Percentiles rank a stretch among this genome's conserved stretches.
phyloP scores from a whole-genome alignment of 192 early-diverging fungal species.

The Dissophora globulifera region DNA sequence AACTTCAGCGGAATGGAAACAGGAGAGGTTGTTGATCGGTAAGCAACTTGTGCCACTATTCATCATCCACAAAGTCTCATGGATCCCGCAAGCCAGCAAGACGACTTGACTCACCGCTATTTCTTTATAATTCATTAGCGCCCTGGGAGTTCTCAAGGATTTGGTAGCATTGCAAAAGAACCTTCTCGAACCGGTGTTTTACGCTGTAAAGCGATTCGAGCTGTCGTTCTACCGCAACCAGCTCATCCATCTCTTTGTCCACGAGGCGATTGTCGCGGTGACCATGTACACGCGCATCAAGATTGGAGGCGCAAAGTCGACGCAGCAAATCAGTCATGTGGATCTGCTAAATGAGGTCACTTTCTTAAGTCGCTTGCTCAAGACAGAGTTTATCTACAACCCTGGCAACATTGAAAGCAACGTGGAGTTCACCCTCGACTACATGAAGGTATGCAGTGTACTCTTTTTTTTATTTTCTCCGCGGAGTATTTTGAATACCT shows the following conservation, averaged over 20 bases:
- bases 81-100: too few relatives aligned
- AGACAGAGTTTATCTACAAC: constrained; percentile 84
- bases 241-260: constrained; percentile 59
- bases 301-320: constrained; percentile 75
- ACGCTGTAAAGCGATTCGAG: constrained; percentile 84
- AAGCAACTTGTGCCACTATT: constrained; percentile 12
- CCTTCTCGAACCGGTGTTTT: constrained; percentile 85
- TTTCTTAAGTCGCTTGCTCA: constrained; percentile 81
- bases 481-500: background rate
- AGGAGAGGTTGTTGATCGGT: constrained; percentile 79
- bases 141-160: constrained; percentile 76
- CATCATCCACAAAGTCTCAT: too few relatives aligned
- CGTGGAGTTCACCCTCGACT: constrained; percentile 66
- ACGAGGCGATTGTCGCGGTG: constrained; percentile 75
- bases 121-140: constrained; percentile 41
- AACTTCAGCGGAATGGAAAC: constrained; percentile 81
- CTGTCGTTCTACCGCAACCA: constrained; percentile 87
- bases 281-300: constrained; percentile 84
- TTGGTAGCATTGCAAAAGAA: constrained; percentile 79
- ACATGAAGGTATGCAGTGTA: constrained; percentile 54
- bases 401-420: constrained; percentile 77
- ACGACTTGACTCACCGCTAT: background rate
- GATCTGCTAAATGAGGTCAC: constrained; percentile 71
- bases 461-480: constrained; percentile 3
- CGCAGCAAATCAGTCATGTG: constrained; percentile 67